phyloP scores from a whole-genome alignment of 2,329 filamentous ascomycete genomes.

The Colletotrichum gigasporum region DNA sequence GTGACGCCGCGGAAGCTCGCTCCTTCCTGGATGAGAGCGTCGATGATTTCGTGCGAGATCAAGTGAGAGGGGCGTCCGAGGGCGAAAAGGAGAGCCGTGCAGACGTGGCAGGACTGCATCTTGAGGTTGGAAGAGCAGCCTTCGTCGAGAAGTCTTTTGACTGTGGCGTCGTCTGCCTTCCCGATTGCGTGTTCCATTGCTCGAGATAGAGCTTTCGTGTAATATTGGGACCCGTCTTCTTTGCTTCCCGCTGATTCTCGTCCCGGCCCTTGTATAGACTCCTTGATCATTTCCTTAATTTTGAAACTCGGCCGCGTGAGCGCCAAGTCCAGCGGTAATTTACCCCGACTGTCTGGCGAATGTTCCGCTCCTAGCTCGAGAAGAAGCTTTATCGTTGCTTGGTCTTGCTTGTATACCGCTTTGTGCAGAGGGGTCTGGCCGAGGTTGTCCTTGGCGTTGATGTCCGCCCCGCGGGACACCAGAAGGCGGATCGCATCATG shows the following conservation, averaged over 20 bases:
- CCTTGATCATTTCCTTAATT: background rate
- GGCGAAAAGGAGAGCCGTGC: background rate
- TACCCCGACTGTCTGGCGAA: background rate
- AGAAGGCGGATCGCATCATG: background rate
- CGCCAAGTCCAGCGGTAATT: conserved; percentile 5
- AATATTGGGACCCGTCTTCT: background rate
- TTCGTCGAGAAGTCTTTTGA: background rate
- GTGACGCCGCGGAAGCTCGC: conserved; percentile 4
- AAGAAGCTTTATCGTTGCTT: background rate
- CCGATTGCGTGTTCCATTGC: conserved; percentile 2
- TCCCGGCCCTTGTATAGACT: background rate
- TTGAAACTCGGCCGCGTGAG: background rate
- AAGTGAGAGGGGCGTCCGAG: background rate
- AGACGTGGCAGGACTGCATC: conserved; percentile 3
- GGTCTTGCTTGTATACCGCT: background rate
- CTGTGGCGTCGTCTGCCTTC: background rate
- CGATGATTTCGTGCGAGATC: background rate
- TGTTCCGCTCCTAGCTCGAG: conserved; percentile 5
- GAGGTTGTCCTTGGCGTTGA: background rate
- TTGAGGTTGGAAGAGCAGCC: background rate
- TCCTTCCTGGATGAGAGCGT: background rate
- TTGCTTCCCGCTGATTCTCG: too few relatives aligned
- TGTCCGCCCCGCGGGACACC: background rate
- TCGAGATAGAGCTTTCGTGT: background rate
- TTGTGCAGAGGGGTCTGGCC: background rate